Conservation (phyloP, 1,284 basidiomycete species). For the Trametes hirsuta region DNA sequence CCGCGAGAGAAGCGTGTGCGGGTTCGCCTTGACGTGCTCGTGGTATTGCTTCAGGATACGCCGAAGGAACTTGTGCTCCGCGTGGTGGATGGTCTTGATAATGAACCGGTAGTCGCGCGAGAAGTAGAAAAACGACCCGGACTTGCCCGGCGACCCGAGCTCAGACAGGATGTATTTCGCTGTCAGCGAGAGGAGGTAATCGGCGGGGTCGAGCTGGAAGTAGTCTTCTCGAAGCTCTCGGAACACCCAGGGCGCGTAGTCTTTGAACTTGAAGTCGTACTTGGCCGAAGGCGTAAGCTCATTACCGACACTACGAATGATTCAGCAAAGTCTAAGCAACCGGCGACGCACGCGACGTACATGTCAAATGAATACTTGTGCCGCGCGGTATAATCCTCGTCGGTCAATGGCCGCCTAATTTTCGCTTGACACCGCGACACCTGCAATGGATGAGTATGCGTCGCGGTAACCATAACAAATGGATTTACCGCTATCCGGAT, state of each 20-base stretch:
- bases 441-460: conserved; percentile 40
- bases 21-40: conserved; percentile 86
- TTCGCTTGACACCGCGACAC: conserved; percentile 97
- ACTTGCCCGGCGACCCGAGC: conserved; percentile 98
- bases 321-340: conserved; percentile 16
- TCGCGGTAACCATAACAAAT: not conserved
- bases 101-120: conserved; percentile 99
- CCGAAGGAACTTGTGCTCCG: conserved; percentile 93
- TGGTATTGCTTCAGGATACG: conserved; percentile 88
- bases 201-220: conserved; percentile 95
- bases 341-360: conserved; percentile 47
- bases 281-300: conserved; percentile 96
- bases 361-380: conserved; percentile 99
- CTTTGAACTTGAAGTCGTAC: conserved; percentile 99
- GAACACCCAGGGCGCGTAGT: conserved; percentile 98
- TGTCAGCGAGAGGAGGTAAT: conserved; percentile 95
- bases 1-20: conserved; percentile 90
- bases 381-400: conserved; percentile 86
- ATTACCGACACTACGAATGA: conserved; percentile 77
- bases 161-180: conserved; percentile 98
- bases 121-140: conserved; percentile 99
- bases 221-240: conserved; percentile 92
- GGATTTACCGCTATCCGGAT: conserved; percentile 88
- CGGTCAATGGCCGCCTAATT: conserved; percentile 81
- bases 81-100: conserved; percentile 97